phyloP scores from a whole-genome alignment of 202 grass and related monocot species.

The Elaeis oleifera region DNA sequence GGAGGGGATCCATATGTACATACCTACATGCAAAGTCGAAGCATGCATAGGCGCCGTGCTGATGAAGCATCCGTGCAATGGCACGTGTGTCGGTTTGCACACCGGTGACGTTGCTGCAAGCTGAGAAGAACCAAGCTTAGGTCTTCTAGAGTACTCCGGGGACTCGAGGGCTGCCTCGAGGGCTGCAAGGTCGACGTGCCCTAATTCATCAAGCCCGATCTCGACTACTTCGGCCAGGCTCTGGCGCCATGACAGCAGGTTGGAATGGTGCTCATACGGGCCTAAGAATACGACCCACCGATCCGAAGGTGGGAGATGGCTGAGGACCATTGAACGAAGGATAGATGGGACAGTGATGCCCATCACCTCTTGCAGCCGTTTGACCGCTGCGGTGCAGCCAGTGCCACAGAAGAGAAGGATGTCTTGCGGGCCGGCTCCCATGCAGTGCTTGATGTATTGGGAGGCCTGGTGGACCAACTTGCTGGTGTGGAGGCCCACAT shows the following conservation, averaged over 20 bases:
- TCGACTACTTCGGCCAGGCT: slow-evolving; percentile 7
- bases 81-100: not conserved
- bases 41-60: slow-evolving; percentile 6
- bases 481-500: not conserved
- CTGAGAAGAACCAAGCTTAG: slow-evolving; percentile 9
- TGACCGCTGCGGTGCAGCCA: slow-evolving; percentile 7
- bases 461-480: not conserved
- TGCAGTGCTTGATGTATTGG: not conserved
- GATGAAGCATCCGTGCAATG: not conserved
- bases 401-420: slow-evolving; percentile 9
- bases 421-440: not conserved
- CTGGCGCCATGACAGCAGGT: slow-evolving; percentile 12
- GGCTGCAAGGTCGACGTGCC: not conserved
- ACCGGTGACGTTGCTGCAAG: slow-evolving; percentile 12
- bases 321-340: not conserved
- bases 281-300: slow-evolving; percentile 2
- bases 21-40: slow-evolving; percentile 21
- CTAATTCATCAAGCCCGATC: slow-evolving; percentile 1
- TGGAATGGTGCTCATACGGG: slow-evolving; percentile 18
- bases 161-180: not conserved
- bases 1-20: too few species aligned
- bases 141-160: not conserved
- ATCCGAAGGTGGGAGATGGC: not conserved
- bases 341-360: not conserved
- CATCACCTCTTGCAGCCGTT: slow-evolving; percentile 16